These are phyloP conservation scores for Sextonia rubra DNA, from an alignment of 164 flowering plant genomes.

Conservation along the genomic window DNA sequence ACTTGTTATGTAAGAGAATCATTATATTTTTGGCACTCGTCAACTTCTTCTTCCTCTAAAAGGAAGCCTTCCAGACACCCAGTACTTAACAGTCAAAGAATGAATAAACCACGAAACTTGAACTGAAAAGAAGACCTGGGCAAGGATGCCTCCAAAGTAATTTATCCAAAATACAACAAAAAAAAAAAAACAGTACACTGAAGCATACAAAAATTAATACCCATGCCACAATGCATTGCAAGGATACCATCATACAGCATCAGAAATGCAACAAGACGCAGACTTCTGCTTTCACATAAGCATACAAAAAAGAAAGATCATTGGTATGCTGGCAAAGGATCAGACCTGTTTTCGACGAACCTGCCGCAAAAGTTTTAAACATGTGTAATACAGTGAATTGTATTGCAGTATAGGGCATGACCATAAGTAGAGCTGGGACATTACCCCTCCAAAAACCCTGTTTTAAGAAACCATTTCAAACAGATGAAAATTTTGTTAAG, in stretches of 20 bases:
- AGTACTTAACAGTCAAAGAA: no score
- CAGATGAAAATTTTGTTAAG: no score
- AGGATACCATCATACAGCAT: background rate
- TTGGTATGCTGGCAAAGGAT: background rate
- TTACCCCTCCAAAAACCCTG: constrained; percentile 99
- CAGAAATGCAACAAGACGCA: background rate
- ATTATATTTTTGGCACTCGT: no score
- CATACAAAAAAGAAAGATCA: background rate
- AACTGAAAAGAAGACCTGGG: background rate
- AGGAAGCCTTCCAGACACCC: no score
- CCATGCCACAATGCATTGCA: background rate
- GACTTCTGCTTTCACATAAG: background rate
- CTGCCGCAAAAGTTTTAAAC: constrained; percentile 74
- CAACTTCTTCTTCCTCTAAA: no score
- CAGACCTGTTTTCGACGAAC: constrained; percentile 89
- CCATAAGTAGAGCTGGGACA: constrained; percentile 97
- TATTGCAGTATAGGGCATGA: constrained; percentile 93
- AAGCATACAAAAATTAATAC: background rate
- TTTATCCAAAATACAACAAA: background rate
- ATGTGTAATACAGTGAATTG: constrained; percentile 84
- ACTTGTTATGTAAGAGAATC: no score
- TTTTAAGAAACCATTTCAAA: constrained; percentile 11
- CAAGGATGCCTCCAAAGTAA: background rate
- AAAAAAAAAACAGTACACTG: background rate
- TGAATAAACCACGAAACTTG: background rate